A percentile compares a stretch with the other conserved stretches of the same genome.
These are phyloP conservation scores for Kazachstania martiniae DNA, from an alignment of 805 yeast species.

Conservation along the genomic window DNA sequence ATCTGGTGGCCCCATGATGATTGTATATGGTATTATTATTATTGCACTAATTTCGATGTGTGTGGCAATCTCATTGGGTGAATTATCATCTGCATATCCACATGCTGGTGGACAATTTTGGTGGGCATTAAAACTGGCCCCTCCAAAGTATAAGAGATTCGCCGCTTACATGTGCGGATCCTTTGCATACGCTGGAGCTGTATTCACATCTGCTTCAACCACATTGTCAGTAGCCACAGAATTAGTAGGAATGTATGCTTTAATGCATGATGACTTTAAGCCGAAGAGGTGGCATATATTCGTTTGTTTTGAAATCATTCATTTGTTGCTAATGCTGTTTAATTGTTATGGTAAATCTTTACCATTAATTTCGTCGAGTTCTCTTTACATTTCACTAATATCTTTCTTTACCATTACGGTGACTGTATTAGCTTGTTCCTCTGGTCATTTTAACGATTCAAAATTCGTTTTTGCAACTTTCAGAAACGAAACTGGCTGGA, in stretches of 20 bases:
- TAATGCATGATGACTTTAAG: conserved; percentile 25
- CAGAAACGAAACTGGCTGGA: conserved; percentile 54
- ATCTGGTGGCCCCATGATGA: conserved; percentile 52
- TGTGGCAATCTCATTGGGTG: conserved; percentile 43
- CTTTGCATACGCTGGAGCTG: conserved; percentile 53
- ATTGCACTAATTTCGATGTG: conserved; percentile 39
- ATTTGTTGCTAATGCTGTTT: conserved; percentile 37
- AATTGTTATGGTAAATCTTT: conserved; percentile 46
- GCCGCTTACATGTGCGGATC: conserved; percentile 53
- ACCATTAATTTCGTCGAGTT: conserved; percentile 40
- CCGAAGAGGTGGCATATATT: conserved; percentile 48
- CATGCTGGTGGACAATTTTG: conserved; percentile 57
- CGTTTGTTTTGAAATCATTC: conserved; percentile 40
- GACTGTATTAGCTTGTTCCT: conserved; percentile 43
- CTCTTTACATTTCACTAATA: conserved; percentile 43
- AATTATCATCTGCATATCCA: conserved; percentile 46
- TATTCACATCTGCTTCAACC: conserved; percentile 55
- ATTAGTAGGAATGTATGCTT: conserved; percentile 41
- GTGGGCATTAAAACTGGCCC: conserved; percentile 50
- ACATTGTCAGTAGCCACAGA: conserved; percentile 46
- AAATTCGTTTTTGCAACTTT: conserved; percentile 49
- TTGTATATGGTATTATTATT: conserved; percentile 47
- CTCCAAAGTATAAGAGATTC: conserved; percentile 32
- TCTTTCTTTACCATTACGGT: conserved; percentile 49
- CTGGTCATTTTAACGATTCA: conserved; percentile 45